A percentile compares a stretch with the other conserved stretches of the same genome.
These are phyloP conservation scores for Penicillium vulpinum DNA, from an alignment of 2,329 filamentous ascomycete species.

Conservation along the genomic window DNA sequence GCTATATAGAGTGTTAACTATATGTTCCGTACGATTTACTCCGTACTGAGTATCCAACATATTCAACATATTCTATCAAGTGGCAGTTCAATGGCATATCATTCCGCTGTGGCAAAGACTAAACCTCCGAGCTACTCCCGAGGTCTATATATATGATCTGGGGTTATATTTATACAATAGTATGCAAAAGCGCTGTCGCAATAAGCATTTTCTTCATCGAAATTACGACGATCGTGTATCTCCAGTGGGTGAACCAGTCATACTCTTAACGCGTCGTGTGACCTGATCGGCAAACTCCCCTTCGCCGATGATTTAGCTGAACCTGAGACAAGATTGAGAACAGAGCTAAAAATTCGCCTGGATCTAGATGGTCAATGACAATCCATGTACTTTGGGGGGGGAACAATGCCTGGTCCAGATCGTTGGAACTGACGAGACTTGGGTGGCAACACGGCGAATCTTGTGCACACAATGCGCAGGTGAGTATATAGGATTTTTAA, in stretches of 20 bases:
- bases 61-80: neutral
- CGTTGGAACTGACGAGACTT: neutral
- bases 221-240: neutral
- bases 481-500: neutral
- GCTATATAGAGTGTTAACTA: neutral
- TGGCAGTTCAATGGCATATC: neutral
- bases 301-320: neutral
- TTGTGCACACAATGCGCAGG: neutral
- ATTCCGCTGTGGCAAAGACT: neutral
- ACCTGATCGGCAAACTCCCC: constrained; percentile 1
- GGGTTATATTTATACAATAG: neutral
- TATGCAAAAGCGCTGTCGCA: neutral
- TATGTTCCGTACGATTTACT: neutral
- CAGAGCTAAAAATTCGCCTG: neutral
- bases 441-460: neutral
- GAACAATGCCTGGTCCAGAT: neutral
- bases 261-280: constrained; percentile 6
- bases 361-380: neutral
- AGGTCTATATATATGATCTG: neutral
- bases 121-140: neutral
- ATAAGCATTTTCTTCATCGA: neutral
- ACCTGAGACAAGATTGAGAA: constrained; percentile 2
- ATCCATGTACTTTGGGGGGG: neutral
- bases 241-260: neutral
- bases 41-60: neutral